Conservation (phyloP, 225 moss, liverwort and hornwort genomes). For the Lunularia cruciata region DNA sequence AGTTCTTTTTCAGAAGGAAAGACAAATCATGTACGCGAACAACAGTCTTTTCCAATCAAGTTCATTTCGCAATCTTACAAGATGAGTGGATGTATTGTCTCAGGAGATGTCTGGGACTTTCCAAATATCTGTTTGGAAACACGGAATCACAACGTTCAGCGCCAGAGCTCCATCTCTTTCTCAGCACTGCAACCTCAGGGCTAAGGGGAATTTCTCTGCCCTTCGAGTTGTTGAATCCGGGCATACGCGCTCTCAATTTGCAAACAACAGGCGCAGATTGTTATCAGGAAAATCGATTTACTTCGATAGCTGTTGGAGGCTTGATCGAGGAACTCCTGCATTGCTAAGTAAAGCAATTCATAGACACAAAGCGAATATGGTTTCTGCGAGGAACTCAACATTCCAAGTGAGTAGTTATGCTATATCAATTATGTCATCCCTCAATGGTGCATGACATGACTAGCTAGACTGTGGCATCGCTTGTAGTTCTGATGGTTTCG, state of each 20-base stretch:
- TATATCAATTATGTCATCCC: too few species aligned
- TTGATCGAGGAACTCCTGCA: not conserved
- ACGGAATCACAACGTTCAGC: not conserved
- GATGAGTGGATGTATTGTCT: not conserved
- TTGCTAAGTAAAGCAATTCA: too few species aligned
- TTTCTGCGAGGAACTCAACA: not conserved
- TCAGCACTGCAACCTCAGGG: not conserved
- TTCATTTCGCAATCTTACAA: too few species aligned
- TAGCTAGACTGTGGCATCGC: too few species aligned
- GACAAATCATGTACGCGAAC: too few species aligned
- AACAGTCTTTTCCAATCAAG: too few species aligned
- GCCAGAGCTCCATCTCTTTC: not conserved
- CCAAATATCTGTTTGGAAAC: not conserved
- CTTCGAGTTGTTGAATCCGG: not conserved
- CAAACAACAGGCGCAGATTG: not conserved
- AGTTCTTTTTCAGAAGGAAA: too few species aligned
- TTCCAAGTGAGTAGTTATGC: too few species aligned
- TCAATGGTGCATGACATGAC: too few species aligned
- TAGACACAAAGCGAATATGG: not conserved
- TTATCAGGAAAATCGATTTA: not conserved
- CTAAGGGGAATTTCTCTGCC: not conserved
- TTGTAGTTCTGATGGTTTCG: too few species aligned
- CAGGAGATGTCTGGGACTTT: not conserved
- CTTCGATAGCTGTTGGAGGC: not conserved
- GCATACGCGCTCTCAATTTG: not conserved